These are phyloP conservation scores for Rhynchosporium secalis DNA, from an alignment of 2,329 filamentous ascomycete species.

Conservation along the genomic window DNA sequence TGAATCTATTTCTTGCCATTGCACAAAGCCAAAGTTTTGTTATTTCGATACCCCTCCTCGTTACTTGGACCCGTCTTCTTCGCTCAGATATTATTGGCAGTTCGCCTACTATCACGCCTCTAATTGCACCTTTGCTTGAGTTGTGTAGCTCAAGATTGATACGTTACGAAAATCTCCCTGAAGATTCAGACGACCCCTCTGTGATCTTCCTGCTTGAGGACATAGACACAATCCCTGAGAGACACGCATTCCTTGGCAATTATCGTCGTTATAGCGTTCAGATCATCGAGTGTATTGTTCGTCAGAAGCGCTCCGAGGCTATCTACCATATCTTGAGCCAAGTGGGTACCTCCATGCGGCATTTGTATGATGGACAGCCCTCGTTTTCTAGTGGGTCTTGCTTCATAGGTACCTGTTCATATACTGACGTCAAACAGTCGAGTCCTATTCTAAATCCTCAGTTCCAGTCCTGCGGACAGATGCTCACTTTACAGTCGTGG, in stretches of 20 bases:
- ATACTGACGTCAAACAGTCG: constrained; percentile 42
- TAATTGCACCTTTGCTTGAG: constrained; percentile 77
- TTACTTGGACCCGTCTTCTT: constrained; percentile 84
- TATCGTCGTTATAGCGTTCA: constrained; percentile 88
- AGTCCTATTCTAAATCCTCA: constrained; percentile 67
- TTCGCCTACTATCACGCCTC: constrained; percentile 57
- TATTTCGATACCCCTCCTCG: constrained; percentile 88
- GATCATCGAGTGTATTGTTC: constrained; percentile 83
- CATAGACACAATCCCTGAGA: constrained; percentile 90
- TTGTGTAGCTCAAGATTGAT: constrained; percentile 81
- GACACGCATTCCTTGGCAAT: constrained; percentile 93
- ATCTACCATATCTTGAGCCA: constrained; percentile 82
- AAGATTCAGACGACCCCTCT: constrained; percentile 77
- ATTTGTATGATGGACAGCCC: constrained; percentile 70
- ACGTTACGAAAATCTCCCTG: constrained; percentile 82
- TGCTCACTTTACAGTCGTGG: constrained; percentile 84
- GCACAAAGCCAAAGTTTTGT: constrained; percentile 84
- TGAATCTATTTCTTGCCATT: constrained; percentile 76
- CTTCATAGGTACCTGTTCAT: neutral
- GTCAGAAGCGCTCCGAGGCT: constrained; percentile 79
- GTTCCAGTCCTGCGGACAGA: constrained; percentile 78
- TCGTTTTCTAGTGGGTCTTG: constrained; percentile 61
- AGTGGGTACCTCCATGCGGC: constrained; percentile 71
- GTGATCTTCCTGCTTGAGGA: constrained; percentile 86
- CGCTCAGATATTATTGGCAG: constrained; percentile 68